Evolutionary conservation across 1,284 basidiomycete species (phyloP).

Genomic region (Cystobasidium pallidum): DNA sequence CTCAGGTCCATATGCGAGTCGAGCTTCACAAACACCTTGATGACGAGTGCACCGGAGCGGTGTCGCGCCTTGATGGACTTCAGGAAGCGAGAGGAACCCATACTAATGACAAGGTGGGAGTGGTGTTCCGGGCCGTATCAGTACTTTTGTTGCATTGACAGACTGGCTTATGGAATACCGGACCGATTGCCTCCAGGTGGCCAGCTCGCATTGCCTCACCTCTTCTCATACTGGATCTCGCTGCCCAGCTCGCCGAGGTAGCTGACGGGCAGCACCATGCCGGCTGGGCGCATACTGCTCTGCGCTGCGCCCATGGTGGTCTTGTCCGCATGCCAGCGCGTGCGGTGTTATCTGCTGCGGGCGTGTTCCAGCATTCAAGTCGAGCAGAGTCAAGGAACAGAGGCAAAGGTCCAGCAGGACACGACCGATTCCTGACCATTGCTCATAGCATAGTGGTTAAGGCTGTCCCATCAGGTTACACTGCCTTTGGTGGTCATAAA

Average conservation of each 20-base stretch:
- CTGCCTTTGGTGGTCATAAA: neutral
- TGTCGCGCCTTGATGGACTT: slow-evolving; percentile 85
- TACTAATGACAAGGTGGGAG: slow-evolving; percentile 60
- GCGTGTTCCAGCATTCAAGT: neutral
- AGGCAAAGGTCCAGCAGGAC: neutral
- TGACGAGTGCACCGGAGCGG: slow-evolving; percentile 69
- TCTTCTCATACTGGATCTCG: slow-evolving; percentile 87
- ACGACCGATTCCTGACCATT: too few species aligned
- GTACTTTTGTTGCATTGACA: neutral
- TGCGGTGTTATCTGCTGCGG: neutral
- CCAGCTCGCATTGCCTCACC: slow-evolving; percentile 61
- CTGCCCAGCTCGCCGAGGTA: slow-evolving; percentile 83
- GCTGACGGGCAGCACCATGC: slow-evolving; percentile 45
- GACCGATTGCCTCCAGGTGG: neutral
- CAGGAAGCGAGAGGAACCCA: slow-evolving; percentile 90
- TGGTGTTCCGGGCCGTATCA: neutral
- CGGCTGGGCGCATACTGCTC: slow-evolving; percentile 42
- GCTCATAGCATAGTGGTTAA: too few species aligned
- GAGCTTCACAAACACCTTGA: slow-evolving; percentile 82
- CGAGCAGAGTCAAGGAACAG: slow-evolving; percentile 6
- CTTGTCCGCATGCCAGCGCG: slow-evolving; percentile 10
- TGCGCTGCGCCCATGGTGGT: slow-evolving; percentile 42
- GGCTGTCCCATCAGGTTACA: too few species aligned
- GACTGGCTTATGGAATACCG: neutral
- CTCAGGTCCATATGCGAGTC: slow-evolving; percentile 71